Evolutionary conservation across 1,284 basidiomycete genomes (phyloP).

Genomic region (Ganoderma lingzhi): DNA sequence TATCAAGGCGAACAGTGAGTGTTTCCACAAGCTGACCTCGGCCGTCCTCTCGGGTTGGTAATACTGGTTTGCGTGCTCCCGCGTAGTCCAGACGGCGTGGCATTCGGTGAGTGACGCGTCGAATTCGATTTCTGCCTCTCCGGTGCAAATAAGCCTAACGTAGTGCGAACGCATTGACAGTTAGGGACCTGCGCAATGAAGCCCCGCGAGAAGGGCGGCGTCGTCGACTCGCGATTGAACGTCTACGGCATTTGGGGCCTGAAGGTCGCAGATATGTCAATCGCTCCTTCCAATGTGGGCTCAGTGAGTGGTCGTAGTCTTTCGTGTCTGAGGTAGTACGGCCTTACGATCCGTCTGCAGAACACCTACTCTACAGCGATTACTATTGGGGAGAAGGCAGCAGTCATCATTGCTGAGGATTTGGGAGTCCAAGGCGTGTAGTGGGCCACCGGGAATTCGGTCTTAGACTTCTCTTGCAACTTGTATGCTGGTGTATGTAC

Average conservation of each 20-base stretch:
- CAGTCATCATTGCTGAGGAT: slow-evolving; percentile 54
- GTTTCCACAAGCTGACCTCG: no score
- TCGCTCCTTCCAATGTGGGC: slow-evolving; percentile 37
- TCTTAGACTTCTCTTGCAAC: background rate
- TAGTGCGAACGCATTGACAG: slow-evolving; percentile 38
- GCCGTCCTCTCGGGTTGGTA: no score
- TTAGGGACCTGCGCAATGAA: slow-evolving; percentile 77
- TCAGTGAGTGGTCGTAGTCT: slow-evolving; percentile 15
- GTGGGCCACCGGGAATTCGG: background rate
- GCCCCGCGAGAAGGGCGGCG: slow-evolving; percentile 60
- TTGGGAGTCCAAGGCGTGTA: slow-evolving; percentile 37
- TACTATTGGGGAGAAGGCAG: slow-evolving; percentile 58
- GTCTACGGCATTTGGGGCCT: slow-evolving; percentile 68
- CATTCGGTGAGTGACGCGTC: slow-evolving; percentile 55
- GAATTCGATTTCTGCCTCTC: background rate
- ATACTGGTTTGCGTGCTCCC: no score
- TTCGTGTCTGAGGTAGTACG: background rate
- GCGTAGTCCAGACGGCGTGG: slow-evolving; percentile 44
- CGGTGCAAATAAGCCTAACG: background rate
- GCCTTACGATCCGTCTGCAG: slow-evolving; percentile 6
- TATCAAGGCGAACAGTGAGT: slow-evolving; percentile 40
- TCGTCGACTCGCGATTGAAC: slow-evolving; percentile 66
- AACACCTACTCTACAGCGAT: slow-evolving; percentile 61
- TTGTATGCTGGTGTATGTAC: no score
- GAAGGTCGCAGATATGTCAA: slow-evolving; percentile 66